phyloP scores from a whole-genome alignment of 257 asterid species.

The Nicotiana sylvestris region DNA sequence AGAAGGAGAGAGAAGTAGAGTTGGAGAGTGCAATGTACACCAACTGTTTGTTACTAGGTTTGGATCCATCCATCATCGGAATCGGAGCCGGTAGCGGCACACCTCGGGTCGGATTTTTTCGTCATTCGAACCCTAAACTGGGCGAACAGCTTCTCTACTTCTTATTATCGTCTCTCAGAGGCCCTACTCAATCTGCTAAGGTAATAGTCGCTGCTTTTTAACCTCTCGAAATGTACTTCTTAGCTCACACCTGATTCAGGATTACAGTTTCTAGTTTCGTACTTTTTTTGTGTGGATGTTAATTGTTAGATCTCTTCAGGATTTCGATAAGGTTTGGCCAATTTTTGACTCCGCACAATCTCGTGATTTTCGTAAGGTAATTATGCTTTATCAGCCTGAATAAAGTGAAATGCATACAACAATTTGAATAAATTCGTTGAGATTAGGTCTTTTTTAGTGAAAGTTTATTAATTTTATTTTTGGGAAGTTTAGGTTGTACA shows the following conservation, averaged over 20 bases:
- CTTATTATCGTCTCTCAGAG: conserved; percentile 90
- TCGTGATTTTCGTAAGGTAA: conserved; percentile 97
- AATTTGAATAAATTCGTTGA: neutral
- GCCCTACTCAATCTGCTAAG: conserved; percentile 95
- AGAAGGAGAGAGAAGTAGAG: conserved; percentile 98
- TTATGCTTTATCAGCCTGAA: conserved; percentile 3
- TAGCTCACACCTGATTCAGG: neutral
- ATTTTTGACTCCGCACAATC: conserved; percentile 99
- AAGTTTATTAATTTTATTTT: neutral
- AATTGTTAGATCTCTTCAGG: conserved; percentile 45
- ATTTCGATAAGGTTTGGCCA: conserved; percentile 99
- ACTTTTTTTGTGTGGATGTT: neutral
- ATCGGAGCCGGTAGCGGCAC: conserved; percentile 79
- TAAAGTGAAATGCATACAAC: neutral
- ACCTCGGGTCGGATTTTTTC: conserved; percentile 88
- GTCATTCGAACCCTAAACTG: conserved; percentile 96
- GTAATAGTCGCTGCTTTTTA: conserved; percentile 19
- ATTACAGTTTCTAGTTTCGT: neutral
- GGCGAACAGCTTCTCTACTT: conserved; percentile 98
- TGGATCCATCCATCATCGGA: conserved; percentile 93
- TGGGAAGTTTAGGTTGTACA: conserved; percentile 71
- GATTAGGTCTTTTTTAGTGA: neutral
- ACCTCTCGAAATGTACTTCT: neutral
- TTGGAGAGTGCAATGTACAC: conserved; percentile 99
- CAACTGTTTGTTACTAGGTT: conserved; percentile 90